A percentile compares a stretch with the other conserved stretches of the same genome.
These are phyloP conservation scores for Salix brachista DNA, from an alignment of 345 rosid genomes.

Conservation along the genomic window DNA sequence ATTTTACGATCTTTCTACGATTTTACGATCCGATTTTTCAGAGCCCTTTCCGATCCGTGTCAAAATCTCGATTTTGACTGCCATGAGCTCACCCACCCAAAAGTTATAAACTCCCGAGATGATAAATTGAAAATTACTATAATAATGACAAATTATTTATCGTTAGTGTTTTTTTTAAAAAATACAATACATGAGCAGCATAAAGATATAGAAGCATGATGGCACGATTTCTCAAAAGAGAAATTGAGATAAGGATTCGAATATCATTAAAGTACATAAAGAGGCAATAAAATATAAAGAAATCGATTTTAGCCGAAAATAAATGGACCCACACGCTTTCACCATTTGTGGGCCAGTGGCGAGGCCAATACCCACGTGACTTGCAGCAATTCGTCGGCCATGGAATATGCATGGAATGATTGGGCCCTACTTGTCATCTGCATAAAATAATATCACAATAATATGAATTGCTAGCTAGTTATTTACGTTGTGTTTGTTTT, in stretches of 20 bases:
- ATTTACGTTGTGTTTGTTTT: too few species aligned
- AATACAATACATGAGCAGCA: background rate
- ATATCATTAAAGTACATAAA: background rate
- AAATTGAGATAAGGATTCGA: background rate
- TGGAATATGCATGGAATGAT: background rate
- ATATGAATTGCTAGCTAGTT: too few species aligned
- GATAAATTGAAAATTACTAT: too few species aligned
- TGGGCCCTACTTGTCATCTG: background rate
- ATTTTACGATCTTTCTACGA: too few species aligned
- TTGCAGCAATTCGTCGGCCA: background rate
- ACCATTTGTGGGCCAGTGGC: background rate
- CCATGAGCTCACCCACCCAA: too few species aligned
- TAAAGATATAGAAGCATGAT: background rate
- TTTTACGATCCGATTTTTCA: too few species aligned
- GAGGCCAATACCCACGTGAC: background rate
- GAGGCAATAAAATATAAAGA: background rate
- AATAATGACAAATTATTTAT: too few species aligned
- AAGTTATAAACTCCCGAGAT: too few species aligned
- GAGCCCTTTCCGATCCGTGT: too few species aligned
- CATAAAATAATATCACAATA: too few species aligned
- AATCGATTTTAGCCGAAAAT: background rate
- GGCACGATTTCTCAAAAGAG: background rate
- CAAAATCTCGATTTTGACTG: too few species aligned
- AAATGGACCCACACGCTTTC: constrained; percentile 3
- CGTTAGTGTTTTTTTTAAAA: background rate